Evolutionary conservation across 257 asterid genomes (phyloP).

Genomic region (Parsonsia alboflavescens): DNA sequence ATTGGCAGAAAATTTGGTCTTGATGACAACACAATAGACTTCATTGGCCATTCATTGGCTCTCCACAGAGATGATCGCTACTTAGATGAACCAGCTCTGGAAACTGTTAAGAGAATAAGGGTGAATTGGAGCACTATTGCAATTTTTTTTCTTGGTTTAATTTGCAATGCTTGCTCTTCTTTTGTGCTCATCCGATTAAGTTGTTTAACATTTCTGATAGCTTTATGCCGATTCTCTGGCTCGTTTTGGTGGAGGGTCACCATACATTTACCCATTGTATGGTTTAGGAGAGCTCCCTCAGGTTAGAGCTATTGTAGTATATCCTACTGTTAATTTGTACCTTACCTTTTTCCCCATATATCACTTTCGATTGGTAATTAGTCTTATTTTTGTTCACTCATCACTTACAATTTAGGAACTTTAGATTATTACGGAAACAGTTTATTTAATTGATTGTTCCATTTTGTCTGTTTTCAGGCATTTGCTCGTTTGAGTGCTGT

Average conservation of each 20-base stretch:
- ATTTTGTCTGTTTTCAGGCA: constrained; percentile 38
- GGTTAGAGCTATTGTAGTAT: constrained; percentile 36
- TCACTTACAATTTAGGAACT: neutral
- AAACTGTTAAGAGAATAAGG: constrained; percentile 87
- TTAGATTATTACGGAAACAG: neutral
- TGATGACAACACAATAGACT: constrained; percentile 90
- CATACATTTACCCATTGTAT: constrained; percentile 89
- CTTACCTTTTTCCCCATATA: neutral
- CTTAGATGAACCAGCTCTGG: constrained; percentile 82
- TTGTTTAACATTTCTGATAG: constrained; percentile 35
- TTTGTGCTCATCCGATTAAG: constrained; percentile 7
- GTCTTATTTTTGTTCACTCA: neutral
- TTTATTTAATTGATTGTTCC: constrained; percentile 1
- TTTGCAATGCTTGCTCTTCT: neutral
- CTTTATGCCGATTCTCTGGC: constrained; percentile 85
- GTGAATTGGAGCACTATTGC: constrained; percentile 24
- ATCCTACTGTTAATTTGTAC: constrained; percentile 1
- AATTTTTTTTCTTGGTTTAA: neutral
- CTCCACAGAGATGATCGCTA: constrained; percentile 87
- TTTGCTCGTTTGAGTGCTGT: constrained; percentile 99
- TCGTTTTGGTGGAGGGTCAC: constrained; percentile 98
- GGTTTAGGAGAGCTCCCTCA: constrained; percentile 99
- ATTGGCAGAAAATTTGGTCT: constrained; percentile 79
- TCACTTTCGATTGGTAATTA: neutral
- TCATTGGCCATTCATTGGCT: constrained; percentile 86